These are phyloP conservation scores for Platanus orientalis DNA, from an alignment of 164 flowering plant genomes.

Conservation along the genomic window DNA sequence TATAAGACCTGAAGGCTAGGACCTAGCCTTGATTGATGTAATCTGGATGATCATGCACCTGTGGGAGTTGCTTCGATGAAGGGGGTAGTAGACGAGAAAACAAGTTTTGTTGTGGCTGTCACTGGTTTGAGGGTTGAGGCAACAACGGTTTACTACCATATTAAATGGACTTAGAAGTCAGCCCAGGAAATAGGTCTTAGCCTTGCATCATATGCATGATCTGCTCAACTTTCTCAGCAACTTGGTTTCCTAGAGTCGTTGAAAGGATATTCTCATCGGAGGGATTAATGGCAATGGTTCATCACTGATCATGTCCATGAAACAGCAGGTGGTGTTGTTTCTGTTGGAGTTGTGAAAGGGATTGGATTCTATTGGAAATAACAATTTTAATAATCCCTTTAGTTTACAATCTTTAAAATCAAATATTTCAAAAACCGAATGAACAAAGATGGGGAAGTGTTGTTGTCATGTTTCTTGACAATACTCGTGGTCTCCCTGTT, in stretches of 20 bases:
- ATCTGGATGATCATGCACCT: constrained; percentile 34
- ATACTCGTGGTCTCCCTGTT: no score
- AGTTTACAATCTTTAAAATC: no score
- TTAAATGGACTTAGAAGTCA: constrained; percentile 30
- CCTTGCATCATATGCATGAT: constrained; percentile 34
- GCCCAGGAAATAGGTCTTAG: constrained; percentile 36
- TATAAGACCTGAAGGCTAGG: constrained; percentile 24
- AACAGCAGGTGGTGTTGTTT: constrained; percentile 41
- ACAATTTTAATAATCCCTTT: no score
- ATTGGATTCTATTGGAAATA: constrained; percentile 43
- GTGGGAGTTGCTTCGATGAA: constrained; percentile 32
- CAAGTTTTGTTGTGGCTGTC: constrained; percentile 38
- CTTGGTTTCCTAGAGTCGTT: constrained; percentile 33
- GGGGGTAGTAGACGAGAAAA: constrained; percentile 23
- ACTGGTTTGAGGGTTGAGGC: constrained; percentile 32
- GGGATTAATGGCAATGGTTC: constrained; percentile 27
- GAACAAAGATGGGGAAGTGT: no score
- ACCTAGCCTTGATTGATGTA: constrained; percentile 33
- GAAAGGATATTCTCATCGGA: constrained; percentile 46
- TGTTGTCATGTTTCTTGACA: no score
- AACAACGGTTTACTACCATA: constrained; percentile 27
- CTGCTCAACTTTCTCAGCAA: constrained; percentile 47
- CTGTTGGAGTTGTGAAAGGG: constrained; percentile 44
- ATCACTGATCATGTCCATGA: constrained; percentile 29
- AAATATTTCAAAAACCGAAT: no score